These are phyloP conservation scores for Globisporangium nodosum DNA, from an alignment of 352 stramenopile species.

Conservation along the genomic window DNA sequence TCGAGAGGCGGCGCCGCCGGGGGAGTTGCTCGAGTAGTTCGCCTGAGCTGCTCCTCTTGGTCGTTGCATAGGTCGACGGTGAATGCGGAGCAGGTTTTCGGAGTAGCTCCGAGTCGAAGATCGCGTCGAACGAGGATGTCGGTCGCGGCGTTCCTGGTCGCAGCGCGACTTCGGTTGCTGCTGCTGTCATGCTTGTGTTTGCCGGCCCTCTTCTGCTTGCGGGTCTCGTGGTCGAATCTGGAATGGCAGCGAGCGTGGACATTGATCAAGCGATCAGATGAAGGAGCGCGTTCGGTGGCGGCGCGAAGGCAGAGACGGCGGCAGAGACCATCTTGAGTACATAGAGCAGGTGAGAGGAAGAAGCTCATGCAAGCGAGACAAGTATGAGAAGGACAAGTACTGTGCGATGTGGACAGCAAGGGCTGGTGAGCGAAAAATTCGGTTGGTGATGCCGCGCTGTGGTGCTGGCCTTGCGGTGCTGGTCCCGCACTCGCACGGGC, in stretches of 20 bases:
- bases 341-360: background rate
- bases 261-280: too few species aligned
- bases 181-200: background rate
- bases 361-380: too few species aligned
- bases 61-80: background rate
- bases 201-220: background rate
- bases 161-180: background rate
- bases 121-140: background rate
- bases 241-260: background rate
- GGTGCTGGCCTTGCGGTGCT: background rate
- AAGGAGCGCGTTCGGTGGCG: background rate
- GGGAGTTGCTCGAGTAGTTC: background rate
- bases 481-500: too few species aligned
- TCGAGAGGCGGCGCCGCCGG: background rate
- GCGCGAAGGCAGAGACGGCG: background rate
- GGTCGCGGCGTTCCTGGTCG: background rate
- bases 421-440: background rate
- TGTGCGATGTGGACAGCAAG: background rate
- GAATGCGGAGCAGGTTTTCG: background rate
- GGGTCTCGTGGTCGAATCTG: background rate
- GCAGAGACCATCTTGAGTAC: background rate
- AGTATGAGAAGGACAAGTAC: background rate
- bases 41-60: background rate
- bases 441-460: background rate
- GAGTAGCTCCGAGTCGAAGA: background rate